A percentile compares a stretch with the other conserved stretches of the same genome.
phyloP scores from a whole-genome alignment of 345 rosid genomes.

The Ceriops zippeliana region DNA sequence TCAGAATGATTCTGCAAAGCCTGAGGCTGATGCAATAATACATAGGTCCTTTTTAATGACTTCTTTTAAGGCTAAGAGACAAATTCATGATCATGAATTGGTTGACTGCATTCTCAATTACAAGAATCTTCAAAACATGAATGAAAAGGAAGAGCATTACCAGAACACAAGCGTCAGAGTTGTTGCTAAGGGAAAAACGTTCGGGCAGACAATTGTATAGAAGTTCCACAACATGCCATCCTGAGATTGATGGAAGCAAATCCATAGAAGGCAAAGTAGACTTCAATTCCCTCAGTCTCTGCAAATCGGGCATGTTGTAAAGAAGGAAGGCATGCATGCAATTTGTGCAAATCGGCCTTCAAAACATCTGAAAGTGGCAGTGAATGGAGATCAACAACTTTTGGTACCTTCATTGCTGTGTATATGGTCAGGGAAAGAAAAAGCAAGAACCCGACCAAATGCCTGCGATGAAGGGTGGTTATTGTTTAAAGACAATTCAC shows the following conservation, averaged over 20 bases:
- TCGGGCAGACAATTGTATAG: slow-evolving; percentile 87
- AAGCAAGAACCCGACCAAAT: slow-evolving; percentile 95
- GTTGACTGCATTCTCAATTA: not conserved
- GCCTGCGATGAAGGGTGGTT: slow-evolving; percentile 49
- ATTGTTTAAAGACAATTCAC: not conserved
- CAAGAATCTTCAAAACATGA: not conserved
- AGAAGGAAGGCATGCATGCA: slow-evolving; percentile 67
- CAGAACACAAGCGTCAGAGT: slow-evolving; percentile 78
- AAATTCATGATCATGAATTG: no score
- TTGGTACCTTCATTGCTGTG: slow-evolving; percentile 75
- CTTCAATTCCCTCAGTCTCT: slow-evolving; percentile 43
- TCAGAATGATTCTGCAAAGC: no score
- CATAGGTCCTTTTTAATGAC: no score
- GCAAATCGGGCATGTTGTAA: slow-evolving; percentile 57
- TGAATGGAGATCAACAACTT: slow-evolving; percentile 74
- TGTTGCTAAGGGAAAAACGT: slow-evolving; percentile 64
- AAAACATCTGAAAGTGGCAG: slow-evolving; percentile 64
- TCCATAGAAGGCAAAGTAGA: slow-evolving; percentile 37
- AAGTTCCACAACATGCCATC: slow-evolving; percentile 77
- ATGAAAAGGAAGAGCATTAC: slow-evolving; percentile 36
- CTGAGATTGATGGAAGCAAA: slow-evolving; percentile 37
- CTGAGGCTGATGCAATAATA: no score
- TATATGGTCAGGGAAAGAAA: slow-evolving; percentile 85
- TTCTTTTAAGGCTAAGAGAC: no score
- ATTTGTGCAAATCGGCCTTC: slow-evolving; percentile 73